Base-by-base conservation (phyloP, 2,329 filamentous ascomycete genomes). In the Beauveria australis region DNA sequence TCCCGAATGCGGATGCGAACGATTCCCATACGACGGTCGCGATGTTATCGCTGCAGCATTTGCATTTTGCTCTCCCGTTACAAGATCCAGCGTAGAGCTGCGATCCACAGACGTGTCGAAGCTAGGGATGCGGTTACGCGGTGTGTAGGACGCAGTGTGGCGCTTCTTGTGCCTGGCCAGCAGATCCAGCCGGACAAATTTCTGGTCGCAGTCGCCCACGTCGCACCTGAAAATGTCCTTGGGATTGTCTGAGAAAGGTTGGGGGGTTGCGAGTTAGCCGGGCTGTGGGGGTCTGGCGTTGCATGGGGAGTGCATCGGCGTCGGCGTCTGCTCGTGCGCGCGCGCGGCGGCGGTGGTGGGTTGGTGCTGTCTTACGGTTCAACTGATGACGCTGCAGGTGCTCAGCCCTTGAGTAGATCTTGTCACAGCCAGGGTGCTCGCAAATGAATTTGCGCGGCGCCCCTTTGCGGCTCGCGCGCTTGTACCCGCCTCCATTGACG, bases 161-260 rank as follows among this genome's bases (percentile, higher is more conserved):
- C 86, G 81, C 70, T 86, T 87, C 67, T 82, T 81, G 71, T 89
- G 86, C 43, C 86, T 83, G 53, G 87, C 79, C 65, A 91, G 84
- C 46, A 93, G 80, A 71, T 93, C 90, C 67, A 88, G 86, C 53
- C 90, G 85, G 44, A 93, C 89, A 70, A 93, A 94, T 63, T 85
- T 83, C 63, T 90, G 87, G 61, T 85, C 82, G 73, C 90, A 94
- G 62, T 86, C 87, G 9, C 85, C 82, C 61, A 89, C 84, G 71
- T 92, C 87, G 76, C 90, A 94, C 60, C 79, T 78, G 72, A 88
- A 92, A 65, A 92, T 91, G 69, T 90, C 87, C 74, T 90, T 91
- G 33, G 89, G 89, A 49, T 85, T 85, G 74, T 94, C 89, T 91
- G 65, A 30, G 61, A 59, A 37, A 37, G 55, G 4, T 40, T 62